Evolutionary conservation across 2,329 filamentous ascomycete species (phyloP), one percentile per base, ranked within the genome.

Genomic region (Coniella vitis): DNA sequence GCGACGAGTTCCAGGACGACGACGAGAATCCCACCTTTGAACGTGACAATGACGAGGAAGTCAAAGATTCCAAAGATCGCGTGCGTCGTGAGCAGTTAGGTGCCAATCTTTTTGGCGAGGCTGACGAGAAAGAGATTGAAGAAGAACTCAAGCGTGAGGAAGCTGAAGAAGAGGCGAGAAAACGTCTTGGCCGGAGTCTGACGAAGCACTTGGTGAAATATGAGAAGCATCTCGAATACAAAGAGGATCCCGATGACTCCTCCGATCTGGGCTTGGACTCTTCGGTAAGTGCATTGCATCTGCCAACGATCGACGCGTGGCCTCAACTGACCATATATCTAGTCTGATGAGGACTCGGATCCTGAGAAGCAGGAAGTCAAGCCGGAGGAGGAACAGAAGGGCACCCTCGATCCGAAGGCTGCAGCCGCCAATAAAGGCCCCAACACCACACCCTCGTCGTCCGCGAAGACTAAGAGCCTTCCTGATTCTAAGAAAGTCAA

Each of bases 151-250:
- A 86, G 54, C 82, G 87, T 58, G 69, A 84, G 57, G 70, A 79
- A 57, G 79, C 82, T 60, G 84, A 87, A 56, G 83, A 84, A 56
- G 76, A 87, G 50, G 75, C 81, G 52, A 73, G 81, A 54, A 86
- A 83, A 63, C 79, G 81, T 54, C 76, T 86, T 49, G 86, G 89
- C 53, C 94, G 91, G 65, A 74, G 79, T 39, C 77, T 90, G 4
- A 83, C 86, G 51, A 95, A 94, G 67, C 83, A 86, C 10, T 74
- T 97, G 10, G 83, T 85, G 58, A 91, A 87, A 68, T 79, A 87
- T 45, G 93, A 96, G 66, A 86, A 88, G 65, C 87, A 94, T 57
- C 84, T 82, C 56, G 86, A 93, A 54, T 95, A 95, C 61, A 87
- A 87, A 59, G 86, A 82, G 56, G 87, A 74, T 48, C 69, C 66